Base-by-base conservation (phyloP, 1,284 basidiomycete genomes). In the Ganoderma multipileum region DNA sequence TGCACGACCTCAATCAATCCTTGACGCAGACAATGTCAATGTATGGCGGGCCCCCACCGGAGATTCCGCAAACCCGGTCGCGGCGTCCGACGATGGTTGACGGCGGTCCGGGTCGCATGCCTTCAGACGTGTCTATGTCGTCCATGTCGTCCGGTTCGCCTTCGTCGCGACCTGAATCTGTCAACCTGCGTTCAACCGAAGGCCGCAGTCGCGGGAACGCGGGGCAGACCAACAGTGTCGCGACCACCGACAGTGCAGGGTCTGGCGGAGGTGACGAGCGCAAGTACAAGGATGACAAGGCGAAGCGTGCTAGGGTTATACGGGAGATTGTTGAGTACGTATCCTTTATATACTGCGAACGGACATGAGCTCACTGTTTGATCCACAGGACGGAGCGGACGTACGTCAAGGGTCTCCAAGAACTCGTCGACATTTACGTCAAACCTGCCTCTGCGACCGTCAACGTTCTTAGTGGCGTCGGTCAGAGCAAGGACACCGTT, bases 371-470 rank as follows among this genome's bases (percentile, higher is more conserved):
- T 41, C 23, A 75, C 47, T 54, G 33, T 63, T 38, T 65, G 66
- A 42, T 1, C 67, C 77, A 74, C 76, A 95, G 93, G 76, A 99
- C 97, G 55, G 97, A 99, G 81, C 88, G 95, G 71, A 97, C 97
- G 1, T 99, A 99, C 80, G 95, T 98, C 67, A 93, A 93, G 74
- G 94, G 95, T 16, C 82, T 99, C 28, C 91, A 94, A 77, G 97
- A 98, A 80, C 87, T 99, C 33, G 91, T 97, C 63, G 94, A 97
- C 68, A 98, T 99, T 70, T 99, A 99, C 79, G 94, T 99, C 81
- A 91, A 89, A 75, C 95, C 96, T 44, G 92, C 94, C 4, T 84
- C 87, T n/a, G 86, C 88, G 50, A 85, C 91, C 3, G 88, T 93
- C 66, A 91, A 89, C 67, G 83, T 91, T 47, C 84, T 94, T 39